Base-by-base conservation (phyloP, 2,329 filamentous ascomycete genomes). In the Botrytis pseudocinerea region DNA sequence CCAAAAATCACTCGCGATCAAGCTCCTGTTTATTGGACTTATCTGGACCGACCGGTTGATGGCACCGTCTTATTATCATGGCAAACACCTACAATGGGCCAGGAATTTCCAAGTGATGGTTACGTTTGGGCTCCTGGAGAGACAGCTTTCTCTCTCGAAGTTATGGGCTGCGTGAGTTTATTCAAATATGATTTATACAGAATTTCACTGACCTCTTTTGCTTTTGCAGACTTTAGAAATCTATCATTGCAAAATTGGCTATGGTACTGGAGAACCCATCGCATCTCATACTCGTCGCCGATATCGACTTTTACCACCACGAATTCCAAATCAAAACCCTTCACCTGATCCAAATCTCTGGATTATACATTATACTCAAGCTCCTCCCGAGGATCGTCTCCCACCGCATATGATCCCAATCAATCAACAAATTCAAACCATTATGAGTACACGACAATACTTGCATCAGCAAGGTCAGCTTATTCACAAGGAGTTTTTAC, bases 1-100 rank as follows among this genome's bases (percentile, higher is more conserved):
- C 93, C 95, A 14, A 92, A 93, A 80, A 92, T 97, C 75, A 92
- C 95, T 78, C 93, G 93, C 82, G 92, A 97, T 80, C 87, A 91
- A 76, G 91, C 94, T 66, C 90, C 95, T 4, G 95, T 99, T 87
- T 93, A 92, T 83, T 99, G 95, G 95, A 95, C 92, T 63, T 97
- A 95, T 82, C 89, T 98, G 73, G 90, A 96, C 78, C 88, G 90
- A 70, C 95, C 95, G 18, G 87, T 87, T 70, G 93, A 97, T 82
- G 94, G 94, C 72, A 92, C 91, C 14, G 88, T 97, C 62, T 89
- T 96, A 80, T 86, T 98, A 76, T 92, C 92, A 70, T 98, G 95
- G 95, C 94, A 98, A 82, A 92, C 95, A 2, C 85, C 92, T 70
- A 91, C 92, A 69, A 83, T 93, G 72, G 89, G 89, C 6, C 90